Evolutionary conservation across 495 filamentous ascomycete genomes (phyloP).

Genomic region (Neurospora sp.): DNA sequence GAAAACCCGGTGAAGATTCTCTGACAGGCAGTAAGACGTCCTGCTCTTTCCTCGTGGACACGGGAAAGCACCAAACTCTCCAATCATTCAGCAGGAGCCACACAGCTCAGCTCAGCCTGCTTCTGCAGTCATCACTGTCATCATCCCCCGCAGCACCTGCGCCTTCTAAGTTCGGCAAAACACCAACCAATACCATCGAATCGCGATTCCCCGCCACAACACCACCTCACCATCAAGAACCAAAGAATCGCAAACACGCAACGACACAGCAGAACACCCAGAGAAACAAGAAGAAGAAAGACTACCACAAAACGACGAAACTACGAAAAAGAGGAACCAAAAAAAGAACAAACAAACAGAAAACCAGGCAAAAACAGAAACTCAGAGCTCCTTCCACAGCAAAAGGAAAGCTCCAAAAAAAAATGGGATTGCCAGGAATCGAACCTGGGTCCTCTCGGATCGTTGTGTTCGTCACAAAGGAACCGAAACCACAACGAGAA

Average conservation of each 20-base stretch:
- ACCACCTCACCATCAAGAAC: background rate
- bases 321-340: background rate
- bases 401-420: background rate
- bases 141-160: background rate
- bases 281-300: background rate
- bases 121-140: background rate
- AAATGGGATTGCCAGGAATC: background rate
- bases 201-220: background rate
- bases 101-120: background rate
- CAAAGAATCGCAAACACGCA: background rate
- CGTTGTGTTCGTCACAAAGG: background rate
- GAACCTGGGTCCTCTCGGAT: background rate
- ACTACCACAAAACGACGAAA: fast-evolving
- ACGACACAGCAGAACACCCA: background rate
- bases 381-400: background rate
- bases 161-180: background rate
- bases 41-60: background rate
- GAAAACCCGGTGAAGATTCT: background rate
- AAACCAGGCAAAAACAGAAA: background rate
- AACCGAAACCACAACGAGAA: background rate
- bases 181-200: background rate
- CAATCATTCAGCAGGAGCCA: background rate
- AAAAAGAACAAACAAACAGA: background rate
- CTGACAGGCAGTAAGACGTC: background rate
- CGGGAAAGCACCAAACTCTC: background rate